Evolutionary conservation across 2,329 filamentous ascomycete genomes (phyloP).

Genomic region (Didymella pomorum): DNA sequence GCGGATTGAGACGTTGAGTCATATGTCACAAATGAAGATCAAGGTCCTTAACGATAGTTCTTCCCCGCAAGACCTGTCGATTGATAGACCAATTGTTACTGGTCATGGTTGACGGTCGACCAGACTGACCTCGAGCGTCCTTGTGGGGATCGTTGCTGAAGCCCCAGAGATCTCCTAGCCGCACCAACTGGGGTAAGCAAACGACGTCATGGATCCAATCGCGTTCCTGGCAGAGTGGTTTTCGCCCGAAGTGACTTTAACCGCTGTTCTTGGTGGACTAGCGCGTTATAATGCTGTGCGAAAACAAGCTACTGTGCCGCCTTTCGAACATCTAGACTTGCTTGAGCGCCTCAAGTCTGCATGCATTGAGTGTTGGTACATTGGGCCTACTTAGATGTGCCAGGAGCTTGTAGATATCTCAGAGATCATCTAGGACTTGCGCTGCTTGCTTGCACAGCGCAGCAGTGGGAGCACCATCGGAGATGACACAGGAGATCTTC

Average conservation of each 20-base stretch:
- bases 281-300: not conserved
- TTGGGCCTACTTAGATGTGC: not conserved
- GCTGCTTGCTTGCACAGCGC: not conserved
- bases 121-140: not conserved
- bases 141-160: not conserved
- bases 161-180: not conserved
- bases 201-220: not conserved
- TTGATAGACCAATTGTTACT: not conserved
- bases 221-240: slow-evolving; percentile 1
- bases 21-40: not conserved
- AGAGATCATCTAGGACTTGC: not conserved
- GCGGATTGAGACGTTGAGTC: not conserved
- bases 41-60: not conserved
- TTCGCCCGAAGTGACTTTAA: not conserved
- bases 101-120: not conserved
- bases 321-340: not conserved
- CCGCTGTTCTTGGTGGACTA: not conserved
- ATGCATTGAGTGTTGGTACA: not conserved
- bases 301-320: not conserved
- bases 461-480: not conserved
- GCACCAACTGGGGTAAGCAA: not conserved
- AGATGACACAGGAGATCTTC: not conserved
- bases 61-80: not conserved
- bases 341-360: not conserved
- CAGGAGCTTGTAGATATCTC: not conserved